Base-by-base conservation (phyloP, 495 filamentous ascomycete genomes). In the Rostrohypoxylon terebratum region DNA sequence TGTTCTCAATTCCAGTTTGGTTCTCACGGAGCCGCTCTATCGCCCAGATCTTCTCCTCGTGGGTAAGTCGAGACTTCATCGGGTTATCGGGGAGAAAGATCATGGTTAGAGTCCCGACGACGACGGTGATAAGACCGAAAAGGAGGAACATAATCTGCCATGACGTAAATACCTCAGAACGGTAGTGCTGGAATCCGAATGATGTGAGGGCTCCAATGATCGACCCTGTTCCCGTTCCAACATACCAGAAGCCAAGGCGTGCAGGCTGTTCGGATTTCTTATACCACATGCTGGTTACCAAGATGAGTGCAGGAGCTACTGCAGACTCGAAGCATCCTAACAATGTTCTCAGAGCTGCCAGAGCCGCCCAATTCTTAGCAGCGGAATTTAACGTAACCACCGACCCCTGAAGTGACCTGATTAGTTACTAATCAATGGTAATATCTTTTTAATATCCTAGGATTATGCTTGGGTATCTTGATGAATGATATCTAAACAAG, bases 1-100 rank as follows among this genome's bases (percentile, higher is more conserved):
- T 90, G 74, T 90, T 91, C 63, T 89, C 88, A 54, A 91, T 86
- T 4, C 90, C 90, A 53, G 90, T 89, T 75, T 89, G 85, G 66
- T 92, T 91, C 59, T 83, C 77, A 3, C 87, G 81, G 9, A 91
- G 83, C 18, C 89, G 81, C 53, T 88, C 88, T 58, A 92, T 78
- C 0, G 86, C 85, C 47, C 89, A 81, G 1, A 82, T 74, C 47
- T 81, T 83, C 59, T 88, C 85, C 16, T 82, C 78, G 33, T 81
- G 78, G 25, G 74, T 82, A 55, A 86, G 83, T n/a, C 77, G 76
- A 4, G 86, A 82, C 20, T 74, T 82, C 61, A 83, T 79, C 0
- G 83, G 86, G 13, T 77, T 84, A 54, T 87, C 86, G 0, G 87
- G 86, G 53, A 89, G 74, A 50, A 85, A 66, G 51, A 75, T 54